These are phyloP conservation scores for Macrocybe gigantea DNA, from an alignment of 768 basidiomycete species.

Conservation along the genomic window DNA sequence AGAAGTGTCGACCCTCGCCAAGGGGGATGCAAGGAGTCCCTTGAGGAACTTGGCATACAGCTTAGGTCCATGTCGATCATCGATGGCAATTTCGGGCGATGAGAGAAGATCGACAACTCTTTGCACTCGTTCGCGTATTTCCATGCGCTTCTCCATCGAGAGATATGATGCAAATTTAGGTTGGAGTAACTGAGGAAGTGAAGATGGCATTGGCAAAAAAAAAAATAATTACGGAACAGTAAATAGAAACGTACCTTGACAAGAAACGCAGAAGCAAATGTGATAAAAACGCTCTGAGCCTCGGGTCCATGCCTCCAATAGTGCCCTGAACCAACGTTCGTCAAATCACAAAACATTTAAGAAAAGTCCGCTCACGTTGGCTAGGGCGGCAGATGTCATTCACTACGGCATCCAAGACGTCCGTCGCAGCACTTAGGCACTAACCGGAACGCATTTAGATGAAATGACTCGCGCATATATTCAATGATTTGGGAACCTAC, in stretches of 20 bases:
- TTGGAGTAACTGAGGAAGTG: slow-evolving; percentile 48
- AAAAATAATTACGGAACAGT: neutral
- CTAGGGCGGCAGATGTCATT: slow-evolving; percentile 50
- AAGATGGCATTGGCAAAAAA: slow-evolving; percentile 13
- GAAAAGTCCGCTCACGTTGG: slow-evolving; percentile 36
- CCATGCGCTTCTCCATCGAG: slow-evolving; percentile 47
- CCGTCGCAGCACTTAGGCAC: slow-evolving; percentile 65
- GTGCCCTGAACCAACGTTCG: slow-evolving; percentile 27
- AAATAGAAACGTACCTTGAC: slow-evolving; percentile 51
- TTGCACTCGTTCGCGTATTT: slow-evolving; percentile 61
- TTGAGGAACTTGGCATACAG: slow-evolving; percentile 77
- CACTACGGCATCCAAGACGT: slow-evolving; percentile 58
- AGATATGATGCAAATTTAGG: slow-evolving; percentile 66
- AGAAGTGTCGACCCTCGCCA: slow-evolving; percentile 28
- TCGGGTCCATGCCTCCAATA: slow-evolving; percentile 73
- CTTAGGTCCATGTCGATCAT: slow-evolving; percentile 77
- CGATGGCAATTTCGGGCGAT: slow-evolving; percentile 67
- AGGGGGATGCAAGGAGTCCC: slow-evolving; percentile 59
- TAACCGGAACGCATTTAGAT: slow-evolving; percentile 15
- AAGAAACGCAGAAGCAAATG: slow-evolving; percentile 78
- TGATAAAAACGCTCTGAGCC: slow-evolving; percentile 72
- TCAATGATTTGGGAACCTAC: slow-evolving; percentile 32
- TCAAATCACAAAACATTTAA: slow-evolving; percentile 4
- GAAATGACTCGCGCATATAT: neutral
- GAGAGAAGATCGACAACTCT: slow-evolving; percentile 62